A percentile compares a stretch with the other conserved stretches of the same genome.
Evolutionary conservation across 257 asterid genomes (phyloP).

Genomic region (Penstemon davidsonii): DNA sequence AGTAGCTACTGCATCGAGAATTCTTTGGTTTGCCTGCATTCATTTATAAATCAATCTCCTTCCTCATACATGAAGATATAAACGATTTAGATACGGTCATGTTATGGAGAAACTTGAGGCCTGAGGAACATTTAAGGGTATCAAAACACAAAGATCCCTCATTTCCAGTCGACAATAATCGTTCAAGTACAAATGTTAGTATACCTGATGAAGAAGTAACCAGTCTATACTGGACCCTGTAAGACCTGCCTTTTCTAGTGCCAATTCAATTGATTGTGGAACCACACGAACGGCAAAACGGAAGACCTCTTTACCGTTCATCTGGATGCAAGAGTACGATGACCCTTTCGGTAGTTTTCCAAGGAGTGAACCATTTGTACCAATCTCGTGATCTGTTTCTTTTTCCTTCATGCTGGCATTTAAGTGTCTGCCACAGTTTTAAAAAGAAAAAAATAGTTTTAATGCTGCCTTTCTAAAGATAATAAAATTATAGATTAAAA

Average conservation of each 20-base stretch:
- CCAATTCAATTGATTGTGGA: conserved; percentile 83
- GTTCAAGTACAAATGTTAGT: background rate
- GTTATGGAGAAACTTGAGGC: background rate
- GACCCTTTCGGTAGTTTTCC: conserved; percentile 60
- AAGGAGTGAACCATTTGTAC: conserved; percentile 67
- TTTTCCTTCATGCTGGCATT: conserved; percentile 60
- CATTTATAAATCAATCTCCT: background rate
- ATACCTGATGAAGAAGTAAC: conserved; percentile 97
- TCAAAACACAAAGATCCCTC: background rate
- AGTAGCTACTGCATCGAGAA: conserved; percentile 82
- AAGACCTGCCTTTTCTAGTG: conserved; percentile 80
- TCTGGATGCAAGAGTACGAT: conserved; percentile 77
- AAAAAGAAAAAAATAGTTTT: background rate
- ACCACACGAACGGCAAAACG: conserved; percentile 90
- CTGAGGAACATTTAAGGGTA: background rate
- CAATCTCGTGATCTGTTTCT: conserved; percentile 43
- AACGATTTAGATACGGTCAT: background rate
- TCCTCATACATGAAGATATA: background rate
- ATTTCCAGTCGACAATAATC: conserved; percentile 12
- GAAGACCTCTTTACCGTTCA: conserved; percentile 99
- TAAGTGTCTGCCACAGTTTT: conserved; percentile 19
- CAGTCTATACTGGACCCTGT: conserved; percentile 74
- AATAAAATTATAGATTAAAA: background rate
- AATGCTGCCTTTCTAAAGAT: too few species aligned
- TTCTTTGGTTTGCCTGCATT: conserved; percentile 89